Base-by-base conservation (phyloP, 345 rosid species). In the Aegle marmelos region DNA sequence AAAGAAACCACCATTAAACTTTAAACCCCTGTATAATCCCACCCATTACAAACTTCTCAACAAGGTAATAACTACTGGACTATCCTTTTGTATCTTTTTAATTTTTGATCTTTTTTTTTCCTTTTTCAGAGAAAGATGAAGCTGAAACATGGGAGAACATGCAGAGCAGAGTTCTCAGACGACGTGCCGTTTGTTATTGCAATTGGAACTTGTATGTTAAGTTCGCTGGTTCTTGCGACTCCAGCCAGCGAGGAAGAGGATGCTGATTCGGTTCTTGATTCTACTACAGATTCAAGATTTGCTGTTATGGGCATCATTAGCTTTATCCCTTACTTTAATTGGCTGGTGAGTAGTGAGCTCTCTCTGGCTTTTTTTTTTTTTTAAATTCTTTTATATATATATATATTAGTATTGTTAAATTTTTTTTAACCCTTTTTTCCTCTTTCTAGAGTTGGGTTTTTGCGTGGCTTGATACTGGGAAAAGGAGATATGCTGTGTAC, bases 391-490 rank as follows among this genome's bases (percentile, higher is more conserved):
- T 13, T 31, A 6, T 8, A 0, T 0, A 37, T 6, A 22, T 4
- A 31, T 27, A 0, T 11, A 16, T 25, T 24, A 39, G 8, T 76
- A 36, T 8, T 54, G 67, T 45, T 61, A 65, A 2, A 8, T 39
- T 63, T 69, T 9, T 28, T 30, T 22, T 34, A 6, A 4, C 68
- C 60, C 8, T 9, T 8, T 61, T 70, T 37, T 75, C n/a, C 50
- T 39, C n/a, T 70, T 73, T 28, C 13, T 77, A 96, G 99, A 86
- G 98, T 83, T 96, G 99, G 99, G 89, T 96, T 24, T 96, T 96
- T 79, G 99, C 99, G 21, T 94, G 98, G 97, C 95, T 94, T 82
- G 99, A 96, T 80, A 91, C 98, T 0, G 97, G 95, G 50, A 92
- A 86, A 76, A 84, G 97, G 62, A 93, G 94, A 17, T 96, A 94